Conservation (phyloP, 306 rosid genomes). For the Pyrus bretschneideri region DNA sequence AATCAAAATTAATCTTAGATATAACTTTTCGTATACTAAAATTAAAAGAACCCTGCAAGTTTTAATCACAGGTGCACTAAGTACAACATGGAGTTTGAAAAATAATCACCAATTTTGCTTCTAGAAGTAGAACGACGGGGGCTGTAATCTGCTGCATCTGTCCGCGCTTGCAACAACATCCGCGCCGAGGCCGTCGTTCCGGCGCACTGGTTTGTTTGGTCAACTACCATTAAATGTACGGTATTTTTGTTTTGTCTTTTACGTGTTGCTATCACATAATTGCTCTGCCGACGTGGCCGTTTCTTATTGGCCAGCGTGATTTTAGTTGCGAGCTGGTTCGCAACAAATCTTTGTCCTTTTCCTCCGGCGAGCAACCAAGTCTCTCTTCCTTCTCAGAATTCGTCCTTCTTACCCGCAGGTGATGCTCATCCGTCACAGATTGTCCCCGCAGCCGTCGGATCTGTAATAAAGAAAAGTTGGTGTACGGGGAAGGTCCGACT, state of each 20-base stretch:
- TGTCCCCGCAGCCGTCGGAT: neutral
- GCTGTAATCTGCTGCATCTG: neutral
- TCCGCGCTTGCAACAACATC: neutral
- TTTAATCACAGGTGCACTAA: too few relatives aligned
- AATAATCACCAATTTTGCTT: too few relatives aligned
- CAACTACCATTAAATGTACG: neutral
- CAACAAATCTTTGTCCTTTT: constrained; percentile 27
- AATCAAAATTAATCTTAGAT: too few relatives aligned
- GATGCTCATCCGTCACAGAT: neutral
- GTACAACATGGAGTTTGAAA: too few relatives aligned
- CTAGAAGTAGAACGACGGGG: neutral
- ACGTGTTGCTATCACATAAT: neutral
- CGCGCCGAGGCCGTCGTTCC: neutral
- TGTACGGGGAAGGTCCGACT: neutral
- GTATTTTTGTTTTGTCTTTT: neutral
- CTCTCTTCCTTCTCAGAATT: neutral
- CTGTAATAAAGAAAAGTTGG: neutral
- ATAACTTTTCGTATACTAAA: too few relatives aligned
- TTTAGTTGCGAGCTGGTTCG: constrained; percentile 32
- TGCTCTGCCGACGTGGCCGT: constrained; percentile 12
- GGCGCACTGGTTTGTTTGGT: neutral
- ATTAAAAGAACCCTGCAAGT: neutral
- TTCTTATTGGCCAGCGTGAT: neutral
- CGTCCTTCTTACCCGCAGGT: neutral
- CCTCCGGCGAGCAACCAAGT: neutral